These are phyloP conservation scores for Ustilago xerochloae DNA, from an alignment of 1,284 basidiomycete genomes.

Conservation along the genomic window DNA sequence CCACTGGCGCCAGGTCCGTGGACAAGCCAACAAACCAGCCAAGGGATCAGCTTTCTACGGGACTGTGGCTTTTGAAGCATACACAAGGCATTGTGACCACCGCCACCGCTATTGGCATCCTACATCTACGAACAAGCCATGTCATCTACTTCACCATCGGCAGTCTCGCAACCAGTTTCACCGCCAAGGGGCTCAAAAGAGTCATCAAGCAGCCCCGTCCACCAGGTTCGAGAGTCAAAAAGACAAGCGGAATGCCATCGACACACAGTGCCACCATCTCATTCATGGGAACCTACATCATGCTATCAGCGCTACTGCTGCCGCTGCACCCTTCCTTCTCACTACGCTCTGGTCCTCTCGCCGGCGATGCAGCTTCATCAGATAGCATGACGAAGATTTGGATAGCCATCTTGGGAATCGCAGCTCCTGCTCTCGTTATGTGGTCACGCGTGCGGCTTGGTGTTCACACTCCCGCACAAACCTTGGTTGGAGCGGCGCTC, in stretches of 20 bases:
- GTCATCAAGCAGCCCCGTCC: slow-evolving; percentile 56
- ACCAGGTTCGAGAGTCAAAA: slow-evolving; percentile 44
- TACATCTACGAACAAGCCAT: slow-evolving; percentile 46
- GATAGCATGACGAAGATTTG: slow-evolving; percentile 29
- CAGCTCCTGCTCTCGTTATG: slow-evolving; percentile 42
- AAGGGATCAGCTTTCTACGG: slow-evolving; percentile 30
- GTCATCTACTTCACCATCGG: slow-evolving; percentile 40
- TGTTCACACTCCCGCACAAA: slow-evolving; percentile 46
- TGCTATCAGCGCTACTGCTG: slow-evolving; percentile 33
- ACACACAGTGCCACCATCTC: slow-evolving; percentile 53
- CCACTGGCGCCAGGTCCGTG: background rate
- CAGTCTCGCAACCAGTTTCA: slow-evolving; percentile 48
- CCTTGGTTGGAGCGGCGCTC: slow-evolving; percentile 35
- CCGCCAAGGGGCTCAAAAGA: slow-evolving; percentile 48
- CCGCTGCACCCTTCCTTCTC: slow-evolving; percentile 40
- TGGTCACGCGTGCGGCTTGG: slow-evolving; percentile 52
- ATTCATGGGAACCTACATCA: slow-evolving; percentile 53
- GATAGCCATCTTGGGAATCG: slow-evolving; percentile 28
- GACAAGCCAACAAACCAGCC: background rate
- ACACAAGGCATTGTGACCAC: slow-evolving; percentile 51
- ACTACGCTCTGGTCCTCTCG: background rate
- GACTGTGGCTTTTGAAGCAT: slow-evolving; percentile 50
- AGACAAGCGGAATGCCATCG: slow-evolving; percentile 55
- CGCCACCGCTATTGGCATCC: slow-evolving; percentile 46
- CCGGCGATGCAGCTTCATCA: background rate